A percentile compares a stretch with the other conserved stretches of the same genome.
These are phyloP conservation scores for Naganishia randhawae DNA, from an alignment of 768 basidiomycete genomes.

Conservation along the genomic window DNA sequence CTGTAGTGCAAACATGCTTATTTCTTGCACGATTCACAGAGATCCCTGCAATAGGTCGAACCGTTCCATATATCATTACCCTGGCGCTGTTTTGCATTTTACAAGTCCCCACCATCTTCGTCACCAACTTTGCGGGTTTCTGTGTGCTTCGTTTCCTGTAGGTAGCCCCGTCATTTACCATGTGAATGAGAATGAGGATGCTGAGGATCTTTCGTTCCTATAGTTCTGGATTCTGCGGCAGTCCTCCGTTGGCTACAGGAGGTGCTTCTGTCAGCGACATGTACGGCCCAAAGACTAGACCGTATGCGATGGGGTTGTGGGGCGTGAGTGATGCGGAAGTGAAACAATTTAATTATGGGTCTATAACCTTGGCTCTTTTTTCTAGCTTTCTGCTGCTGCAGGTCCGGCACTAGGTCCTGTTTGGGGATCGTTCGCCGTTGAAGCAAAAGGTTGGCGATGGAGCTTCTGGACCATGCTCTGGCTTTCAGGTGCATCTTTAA, in stretches of 20 bases:
- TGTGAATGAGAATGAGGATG: too few relatives aligned
- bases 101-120: conserved; percentile 47
- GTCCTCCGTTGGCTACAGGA: conserved; percentile 51
- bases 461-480: conserved; percentile 50
- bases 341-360: conserved; percentile 1
- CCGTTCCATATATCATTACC: conserved; percentile 49
- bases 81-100: conserved; percentile 49
- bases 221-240: conserved; percentile 49
- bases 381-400: conserved; percentile 21
- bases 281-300: conserved; percentile 36
- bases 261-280: conserved; percentile 49
- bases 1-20: neutral
- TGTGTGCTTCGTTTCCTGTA: conserved; percentile 46
- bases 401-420: conserved; percentile 49
- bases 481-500: conserved; percentile 41
- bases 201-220: neutral
- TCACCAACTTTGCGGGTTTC: conserved; percentile 46
- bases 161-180: neutral
- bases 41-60: conserved; percentile 50
- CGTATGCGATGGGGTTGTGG: conserved; percentile 48
- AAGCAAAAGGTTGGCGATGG: conserved; percentile 50
- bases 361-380: conserved; percentile 19
- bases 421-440: conserved; percentile 47
- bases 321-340: neutral
- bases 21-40: conserved; percentile 33